These are phyloP conservation scores for Noccaea bulbosa DNA, from an alignment of 345 rosid species.

Conservation along the genomic window DNA sequence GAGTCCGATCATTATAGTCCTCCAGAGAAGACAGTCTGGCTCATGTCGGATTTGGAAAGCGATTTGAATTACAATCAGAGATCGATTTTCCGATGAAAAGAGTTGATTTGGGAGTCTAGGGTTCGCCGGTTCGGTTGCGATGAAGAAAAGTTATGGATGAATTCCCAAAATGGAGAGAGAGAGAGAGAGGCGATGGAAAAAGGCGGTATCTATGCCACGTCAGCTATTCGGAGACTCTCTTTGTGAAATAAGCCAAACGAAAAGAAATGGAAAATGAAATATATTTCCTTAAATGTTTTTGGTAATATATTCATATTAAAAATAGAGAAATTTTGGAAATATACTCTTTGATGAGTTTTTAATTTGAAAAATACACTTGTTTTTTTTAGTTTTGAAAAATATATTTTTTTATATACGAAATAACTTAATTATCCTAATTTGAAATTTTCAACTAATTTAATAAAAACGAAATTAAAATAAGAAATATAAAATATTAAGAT, in stretches of 20 bases:
- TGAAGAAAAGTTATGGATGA: conserved; percentile 30
- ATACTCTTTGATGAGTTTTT: too few species aligned
- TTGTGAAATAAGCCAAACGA: background rate
- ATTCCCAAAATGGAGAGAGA: conserved; percentile 14
- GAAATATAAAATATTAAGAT: background rate
- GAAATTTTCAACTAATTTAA: too few species aligned
- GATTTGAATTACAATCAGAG: background rate
- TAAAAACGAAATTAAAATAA: background rate
- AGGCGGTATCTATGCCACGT: conserved; percentile 38
- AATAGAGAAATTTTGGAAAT: too few species aligned
- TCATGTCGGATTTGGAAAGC: conserved; percentile 43
- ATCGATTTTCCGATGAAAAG: conserved; percentile 36
- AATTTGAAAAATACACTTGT: too few species aligned
- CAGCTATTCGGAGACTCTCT: conserved; percentile 19
- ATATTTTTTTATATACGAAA: too few species aligned
- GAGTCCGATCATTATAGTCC: conserved; percentile 55
- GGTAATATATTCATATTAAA: too few species aligned
- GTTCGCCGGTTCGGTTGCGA: conserved; percentile 47
- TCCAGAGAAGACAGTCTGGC: conserved; percentile 18
- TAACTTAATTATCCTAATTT: too few species aligned
- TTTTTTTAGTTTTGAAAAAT: too few species aligned
- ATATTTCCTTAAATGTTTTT: background rate
- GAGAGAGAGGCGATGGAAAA: conserved; percentile 23
- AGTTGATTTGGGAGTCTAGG: conserved; percentile 41
- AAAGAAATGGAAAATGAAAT: background rate